Percentiles rank a stretch among this genome's conserved stretches.
Evolutionary conservation across 495 filamentous ascomycete species (phyloP).

Genomic region (Hyaloscypha bicolor): DNA sequence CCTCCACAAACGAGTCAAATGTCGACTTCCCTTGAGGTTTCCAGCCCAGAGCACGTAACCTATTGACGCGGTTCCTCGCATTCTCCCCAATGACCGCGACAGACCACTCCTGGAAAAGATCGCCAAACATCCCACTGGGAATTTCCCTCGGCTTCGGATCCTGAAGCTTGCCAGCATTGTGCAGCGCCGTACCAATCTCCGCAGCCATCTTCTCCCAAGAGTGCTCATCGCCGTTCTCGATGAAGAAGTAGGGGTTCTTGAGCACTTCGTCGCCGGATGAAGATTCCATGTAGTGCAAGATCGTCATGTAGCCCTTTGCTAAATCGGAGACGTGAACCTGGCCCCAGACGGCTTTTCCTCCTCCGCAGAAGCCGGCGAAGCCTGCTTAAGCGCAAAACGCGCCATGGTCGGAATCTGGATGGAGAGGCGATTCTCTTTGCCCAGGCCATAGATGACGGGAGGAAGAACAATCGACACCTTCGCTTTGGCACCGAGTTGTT

Average conservation of each 20-base stretch:
- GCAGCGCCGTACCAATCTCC: slow-evolving; percentile 34
- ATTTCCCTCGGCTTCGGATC: slow-evolving; percentile 33
- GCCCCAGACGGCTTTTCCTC: slow-evolving; percentile 35
- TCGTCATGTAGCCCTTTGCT: slow-evolving; percentile 34
- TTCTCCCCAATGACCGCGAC: slow-evolving; percentile 36
- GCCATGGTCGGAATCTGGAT: slow-evolving; percentile 39
- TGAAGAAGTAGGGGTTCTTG: slow-evolving; percentile 42
- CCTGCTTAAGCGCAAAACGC: slow-evolving; percentile 42
- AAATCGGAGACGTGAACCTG: slow-evolving; percentile 39
- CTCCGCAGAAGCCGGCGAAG: slow-evolving; percentile 34
- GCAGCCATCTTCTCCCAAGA: slow-evolving; percentile 34
- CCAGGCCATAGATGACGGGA: slow-evolving; percentile 40
- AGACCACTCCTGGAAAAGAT: slow-evolving; percentile 37
- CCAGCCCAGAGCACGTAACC: slow-evolving; percentile 7
- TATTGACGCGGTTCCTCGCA: slow-evolving; percentile 33
- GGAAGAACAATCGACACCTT: slow-evolving; percentile 43
- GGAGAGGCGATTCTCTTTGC: slow-evolving; percentile 33
- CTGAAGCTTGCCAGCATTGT: slow-evolving; percentile 30
- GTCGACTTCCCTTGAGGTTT: neutral
- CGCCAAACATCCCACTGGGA: slow-evolving; percentile 32
- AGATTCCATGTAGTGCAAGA: slow-evolving; percentile 40
- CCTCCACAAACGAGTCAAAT: neutral
- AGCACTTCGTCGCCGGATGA: slow-evolving; percentile 21
- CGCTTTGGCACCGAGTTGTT: slow-evolving; percentile 37
- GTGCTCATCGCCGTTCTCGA: slow-evolving; percentile 41